Evolutionary conservation across 1,284 basidiomycete genomes (phyloP), one percentile per base, ranked within the genome.

Genomic region (Stygiomarasmius scandens): DNA sequence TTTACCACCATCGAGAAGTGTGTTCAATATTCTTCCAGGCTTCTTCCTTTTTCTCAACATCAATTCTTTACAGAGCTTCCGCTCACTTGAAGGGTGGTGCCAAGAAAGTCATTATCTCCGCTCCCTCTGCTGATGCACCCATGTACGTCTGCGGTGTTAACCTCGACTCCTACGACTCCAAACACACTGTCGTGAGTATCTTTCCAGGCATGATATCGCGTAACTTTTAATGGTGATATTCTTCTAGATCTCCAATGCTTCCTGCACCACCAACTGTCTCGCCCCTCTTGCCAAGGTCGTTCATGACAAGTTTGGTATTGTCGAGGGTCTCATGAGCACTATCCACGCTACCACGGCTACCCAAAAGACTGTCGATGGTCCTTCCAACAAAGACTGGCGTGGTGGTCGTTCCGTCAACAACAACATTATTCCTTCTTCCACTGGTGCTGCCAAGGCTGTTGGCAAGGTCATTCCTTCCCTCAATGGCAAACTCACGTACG

Each of bases 91-190:
- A 97, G 81, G 96, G 97, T 72, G 97, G 97, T 76, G 96, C 97
- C 75, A 98, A 99, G 90, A 99, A 98, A 85, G 96, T 99, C 74
- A 85, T 99, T 82, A 99, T 99, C 86, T 98, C 96, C 66, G 97
- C 96, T 57, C 96, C 96, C 68, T 99, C 97, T 25, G 88, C 95
- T 56, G 97, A 99, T 77, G 97, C 96, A 24, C 96, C 96, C 69
- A 99, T 99, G 96, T 94, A 89, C 76, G 93, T 95, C 62, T 85
- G 82, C 68, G 96, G 96, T 84, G 96, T 99, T 77, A 99, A 99
- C 85, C 88, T 98, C 63, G 95, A 98, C 66, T 67, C 81, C 38
- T 99, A 99, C 80, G 89, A 98, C 77, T 79, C 95, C 70, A 90
- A 92, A 75, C 89, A 95, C 84, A 84, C 85, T 64, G 92, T 98